A percentile compares a stretch with the other conserved stretches of the same genome.
Conservation (phyloP, 1,284 basidiomycete species). For the Pseudozyma tsukubaensis region DNA sequence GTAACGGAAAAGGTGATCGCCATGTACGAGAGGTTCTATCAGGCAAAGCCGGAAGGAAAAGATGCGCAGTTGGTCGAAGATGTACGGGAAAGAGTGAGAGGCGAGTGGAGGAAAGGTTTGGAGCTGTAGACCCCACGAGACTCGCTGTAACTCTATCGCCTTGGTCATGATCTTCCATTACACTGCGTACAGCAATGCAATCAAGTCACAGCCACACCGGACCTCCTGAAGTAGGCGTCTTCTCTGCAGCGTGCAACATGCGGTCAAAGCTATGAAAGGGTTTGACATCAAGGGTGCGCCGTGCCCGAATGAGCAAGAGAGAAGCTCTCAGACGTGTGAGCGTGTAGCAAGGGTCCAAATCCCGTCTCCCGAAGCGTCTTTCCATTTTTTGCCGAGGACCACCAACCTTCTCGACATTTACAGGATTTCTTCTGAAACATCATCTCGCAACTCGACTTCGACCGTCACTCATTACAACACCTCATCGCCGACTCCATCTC, state of each 20-base stretch:
- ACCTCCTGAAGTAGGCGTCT: too few species aligned
- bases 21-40: slow-evolving; percentile 15
- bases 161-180: too few species aligned
- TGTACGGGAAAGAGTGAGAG: slow-evolving; percentile 18
- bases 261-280: too few species aligned
- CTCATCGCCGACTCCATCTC: too few species aligned
- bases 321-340: too few species aligned
- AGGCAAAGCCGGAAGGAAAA: slow-evolving; percentile 3
- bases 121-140: not conserved
- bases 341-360: not conserved
- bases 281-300: too few species aligned
- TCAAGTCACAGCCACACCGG: too few species aligned
- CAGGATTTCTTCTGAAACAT: not conserved
- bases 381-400: not conserved
- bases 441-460: not conserved
- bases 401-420: not conserved
- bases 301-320: too few species aligned
- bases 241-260: too few species aligned
- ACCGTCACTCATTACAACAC: too few species aligned
- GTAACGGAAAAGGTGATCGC: slow-evolving; percentile 6
- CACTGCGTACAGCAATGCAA: too few species aligned
- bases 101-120: not conserved
- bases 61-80: not conserved
- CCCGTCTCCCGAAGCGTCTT: not conserved
- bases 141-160: too few species aligned